phyloP scores from a whole-genome alignment of 306 rosid genomes.

The Cotoneaster glaucophyllus region DNA sequence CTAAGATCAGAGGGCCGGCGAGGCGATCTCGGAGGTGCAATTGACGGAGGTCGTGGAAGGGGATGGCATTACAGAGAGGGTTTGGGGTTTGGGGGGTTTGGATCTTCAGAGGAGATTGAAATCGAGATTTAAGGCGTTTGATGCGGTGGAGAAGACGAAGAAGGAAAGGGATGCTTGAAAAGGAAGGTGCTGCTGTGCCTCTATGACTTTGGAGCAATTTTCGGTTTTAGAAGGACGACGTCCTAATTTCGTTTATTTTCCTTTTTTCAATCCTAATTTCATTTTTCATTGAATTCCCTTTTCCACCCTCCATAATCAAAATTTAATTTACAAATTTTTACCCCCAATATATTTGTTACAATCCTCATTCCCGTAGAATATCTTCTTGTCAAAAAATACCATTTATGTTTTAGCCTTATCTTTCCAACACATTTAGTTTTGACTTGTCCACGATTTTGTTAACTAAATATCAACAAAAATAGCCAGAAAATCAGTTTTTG shows the following conservation, averaged over 20 bases:
- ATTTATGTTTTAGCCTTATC: too few relatives aligned
- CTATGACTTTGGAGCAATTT: not conserved
- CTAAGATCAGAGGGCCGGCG: constrained; percentile 14
- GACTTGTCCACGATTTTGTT: too few relatives aligned
- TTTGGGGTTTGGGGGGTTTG: constrained; percentile 6
- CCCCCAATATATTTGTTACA: too few relatives aligned
- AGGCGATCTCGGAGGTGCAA: constrained; percentile 22
- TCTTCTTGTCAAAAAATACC: too few relatives aligned
- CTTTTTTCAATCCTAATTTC: not conserved
- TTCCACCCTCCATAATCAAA: not conserved
- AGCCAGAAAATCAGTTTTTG: too few relatives aligned
- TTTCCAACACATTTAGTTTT: too few relatives aligned
- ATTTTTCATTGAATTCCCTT: not conserved
- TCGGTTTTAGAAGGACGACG: not conserved
- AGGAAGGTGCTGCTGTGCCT: constrained; percentile 29
- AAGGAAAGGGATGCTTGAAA: constrained; percentile 27
- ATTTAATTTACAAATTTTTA: too few relatives aligned
- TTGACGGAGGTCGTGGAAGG: constrained; percentile 19
- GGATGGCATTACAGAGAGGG: constrained; percentile 35
- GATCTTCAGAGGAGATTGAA: constrained; percentile 34
- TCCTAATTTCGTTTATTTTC: not conserved
- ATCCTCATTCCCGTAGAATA: too few relatives aligned
- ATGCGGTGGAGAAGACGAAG: constrained; percentile 7
- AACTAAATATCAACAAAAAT: too few relatives aligned
- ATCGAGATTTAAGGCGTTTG: constrained; percentile 17